These are phyloP conservation scores for Phytophthora crassamura DNA, from an alignment of 352 stramenopile genomes.

Conservation along the genomic window DNA sequence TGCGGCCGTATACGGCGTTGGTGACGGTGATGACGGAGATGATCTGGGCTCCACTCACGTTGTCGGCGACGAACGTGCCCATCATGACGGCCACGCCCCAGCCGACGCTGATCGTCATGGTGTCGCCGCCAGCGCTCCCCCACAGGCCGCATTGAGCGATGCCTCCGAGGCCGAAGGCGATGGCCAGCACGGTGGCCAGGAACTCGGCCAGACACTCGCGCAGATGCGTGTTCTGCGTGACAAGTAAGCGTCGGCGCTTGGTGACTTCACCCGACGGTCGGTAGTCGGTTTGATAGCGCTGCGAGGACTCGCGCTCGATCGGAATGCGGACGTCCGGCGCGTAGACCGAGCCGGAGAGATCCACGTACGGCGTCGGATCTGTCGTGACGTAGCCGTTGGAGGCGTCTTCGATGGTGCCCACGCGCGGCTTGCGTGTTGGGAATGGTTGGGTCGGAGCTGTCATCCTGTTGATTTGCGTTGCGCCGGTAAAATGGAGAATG, in stretches of 20 bases:
- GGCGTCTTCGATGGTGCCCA: slow-evolving; percentile 18
- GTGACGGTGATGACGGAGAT: slow-evolving; percentile 64
- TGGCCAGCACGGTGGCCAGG: slow-evolving; percentile 52
- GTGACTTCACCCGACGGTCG: slow-evolving; percentile 2
- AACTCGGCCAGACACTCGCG: slow-evolving; percentile 65
- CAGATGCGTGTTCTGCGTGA: slow-evolving; percentile 34
- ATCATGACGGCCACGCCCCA: slow-evolving; percentile 70
- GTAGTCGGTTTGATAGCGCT: slow-evolving; percentile 16
- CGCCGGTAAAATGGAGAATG: slow-evolving; percentile 16
- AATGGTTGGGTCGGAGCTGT: slow-evolving; percentile 15
- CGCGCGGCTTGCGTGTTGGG: slow-evolving; percentile 14
- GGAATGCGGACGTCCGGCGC: slow-evolving; percentile 11
- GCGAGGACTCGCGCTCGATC: slow-evolving; percentile 19
- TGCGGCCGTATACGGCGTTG: slow-evolving; percentile 46
- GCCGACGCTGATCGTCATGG: slow-evolving; percentile 56
- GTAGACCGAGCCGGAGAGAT: slow-evolving; percentile 17
- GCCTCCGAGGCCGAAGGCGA: slow-evolving; percentile 54
- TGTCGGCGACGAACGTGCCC: slow-evolving; percentile 48
- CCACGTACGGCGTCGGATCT: slow-evolving; percentile 17
- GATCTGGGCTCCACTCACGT: slow-evolving; percentile 56
- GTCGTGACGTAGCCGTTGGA: too few relatives aligned
- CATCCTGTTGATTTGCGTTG: slow-evolving; percentile 11
- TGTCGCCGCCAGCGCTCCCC: slow-evolving; percentile 45
- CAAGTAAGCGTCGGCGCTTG: slow-evolving; percentile 16
- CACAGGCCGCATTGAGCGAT: slow-evolving; percentile 53